Conservation (phyloP, 108 stramenopile genomes). For the Nitzschia sp. region DNA sequence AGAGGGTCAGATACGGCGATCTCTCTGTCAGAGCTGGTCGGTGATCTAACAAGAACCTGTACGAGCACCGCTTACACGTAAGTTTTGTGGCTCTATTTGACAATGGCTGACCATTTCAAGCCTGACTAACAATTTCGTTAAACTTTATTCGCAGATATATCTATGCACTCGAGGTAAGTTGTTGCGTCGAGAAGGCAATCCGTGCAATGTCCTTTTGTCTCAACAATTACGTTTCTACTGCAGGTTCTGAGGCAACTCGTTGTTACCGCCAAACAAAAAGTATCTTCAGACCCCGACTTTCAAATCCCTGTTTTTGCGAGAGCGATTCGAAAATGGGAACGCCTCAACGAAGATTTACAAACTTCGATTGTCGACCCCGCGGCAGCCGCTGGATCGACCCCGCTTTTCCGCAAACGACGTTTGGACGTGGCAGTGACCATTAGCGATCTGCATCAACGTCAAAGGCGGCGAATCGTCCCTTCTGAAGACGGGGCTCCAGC, state of each 20-base stretch:
- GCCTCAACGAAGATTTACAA: slow-evolving; percentile 73
- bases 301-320: slow-evolving; percentile 12
- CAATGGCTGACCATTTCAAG: background rate
- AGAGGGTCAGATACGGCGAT: slow-evolving; percentile 45
- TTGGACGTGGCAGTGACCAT: slow-evolving; percentile 77
- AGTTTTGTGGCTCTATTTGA: background rate
- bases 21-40: slow-evolving; percentile 53
- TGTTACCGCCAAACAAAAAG: slow-evolving; percentile 22
- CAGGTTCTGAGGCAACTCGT: slow-evolving; percentile 36
- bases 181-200: no score
- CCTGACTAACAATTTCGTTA: background rate
- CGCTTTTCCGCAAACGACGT: slow-evolving; percentile 76
- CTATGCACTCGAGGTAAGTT: slow-evolving; percentile 70
- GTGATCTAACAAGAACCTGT: slow-evolving; percentile 73
- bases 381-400: slow-evolving; percentile 44
- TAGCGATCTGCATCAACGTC: slow-evolving; percentile 74
- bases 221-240: background rate
- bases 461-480: slow-evolving; percentile 55
- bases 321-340: slow-evolving; percentile 77
- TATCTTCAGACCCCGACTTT: slow-evolving; percentile 8
- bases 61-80: slow-evolving; percentile 82
- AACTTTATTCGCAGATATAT: slow-evolving; percentile 28
- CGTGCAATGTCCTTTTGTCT: no score
- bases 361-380: slow-evolving; percentile 67
- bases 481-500: slow-evolving; percentile 11